Percentiles rank a stretch among this genome's conserved stretches.
phyloP scores from a whole-genome alignment of 176 grass and related monocot genomes.

The Ampelocalamus luodianensis region DNA sequence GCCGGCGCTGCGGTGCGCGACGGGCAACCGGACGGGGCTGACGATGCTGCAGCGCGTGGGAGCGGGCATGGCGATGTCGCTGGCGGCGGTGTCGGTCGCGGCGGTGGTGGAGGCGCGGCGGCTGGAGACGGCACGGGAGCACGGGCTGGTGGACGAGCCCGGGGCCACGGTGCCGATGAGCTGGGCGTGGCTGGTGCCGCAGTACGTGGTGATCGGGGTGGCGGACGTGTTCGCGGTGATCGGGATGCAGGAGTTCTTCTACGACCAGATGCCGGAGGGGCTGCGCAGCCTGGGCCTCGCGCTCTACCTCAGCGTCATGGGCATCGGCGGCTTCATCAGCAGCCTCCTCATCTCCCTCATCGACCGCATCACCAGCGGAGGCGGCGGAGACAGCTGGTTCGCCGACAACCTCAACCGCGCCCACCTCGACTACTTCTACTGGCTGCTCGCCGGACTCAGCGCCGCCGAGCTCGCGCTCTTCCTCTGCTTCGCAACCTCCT shows the following conservation, averaged over 20 bases:
- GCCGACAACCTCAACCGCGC: constrained; percentile 64
- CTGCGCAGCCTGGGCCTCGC: constrained; percentile 56
- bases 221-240: constrained; percentile 56
- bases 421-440: constrained; percentile 77
- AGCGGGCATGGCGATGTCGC: constrained; percentile 51
- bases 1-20: constrained; percentile 32
- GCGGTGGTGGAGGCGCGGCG: constrained; percentile 55
- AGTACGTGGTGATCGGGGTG: constrained; percentile 52
- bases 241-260: constrained; percentile 70
- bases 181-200: constrained; percentile 56
- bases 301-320: constrained; percentile 65
- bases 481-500: constrained; percentile 24
- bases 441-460: constrained; percentile 56
- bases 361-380: constrained; percentile 23
- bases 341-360: constrained; percentile 57
- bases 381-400: constrained; percentile 52
- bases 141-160: constrained; percentile 47
- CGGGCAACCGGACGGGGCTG: constrained; percentile 42
- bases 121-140: constrained; percentile 36
- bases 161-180: constrained; percentile 51
- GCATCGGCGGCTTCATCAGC: constrained; percentile 64
- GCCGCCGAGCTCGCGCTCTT: constrained; percentile 46
- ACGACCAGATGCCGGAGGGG: constrained; percentile 55
- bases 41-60: constrained; percentile 65
- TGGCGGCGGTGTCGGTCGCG: constrained; percentile 18